Conservation (phyloP, 2,329 filamentous ascomycete species). For the Monilinia polystroma region DNA sequence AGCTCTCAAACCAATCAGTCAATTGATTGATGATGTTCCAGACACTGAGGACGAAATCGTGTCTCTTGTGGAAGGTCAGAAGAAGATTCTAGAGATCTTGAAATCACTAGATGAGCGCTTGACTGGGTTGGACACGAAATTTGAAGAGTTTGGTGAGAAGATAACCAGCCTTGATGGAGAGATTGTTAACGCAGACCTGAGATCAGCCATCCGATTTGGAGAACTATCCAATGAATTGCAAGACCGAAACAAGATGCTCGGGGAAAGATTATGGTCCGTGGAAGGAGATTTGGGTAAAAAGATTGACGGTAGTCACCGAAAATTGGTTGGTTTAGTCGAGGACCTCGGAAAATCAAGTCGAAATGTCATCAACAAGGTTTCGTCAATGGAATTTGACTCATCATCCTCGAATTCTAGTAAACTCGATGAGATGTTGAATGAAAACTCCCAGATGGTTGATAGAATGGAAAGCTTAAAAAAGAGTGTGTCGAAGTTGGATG, state of each 20-base stretch:
- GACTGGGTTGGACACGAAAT: conserved; percentile 23
- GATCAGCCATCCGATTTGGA: conserved; percentile 32
- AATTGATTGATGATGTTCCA: conserved; percentile 26
- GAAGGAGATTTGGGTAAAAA: conserved; percentile 33
- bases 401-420: conserved; percentile 23
- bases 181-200: conserved; percentile 29
- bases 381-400: conserved; percentile 25
- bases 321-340: conserved; percentile 29
- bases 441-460: conserved; percentile 26
- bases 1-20: conserved; percentile 25
- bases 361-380: conserved; percentile 26
- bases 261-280: conserved; percentile 29
- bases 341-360: conserved; percentile 29
- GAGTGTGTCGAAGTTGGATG: conserved; percentile 27
- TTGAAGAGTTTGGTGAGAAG: conserved; percentile 28
- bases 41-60: conserved; percentile 28
- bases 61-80: conserved; percentile 24
- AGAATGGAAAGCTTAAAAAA: conserved; percentile 26
- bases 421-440: conserved; percentile 26
- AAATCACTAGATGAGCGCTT: conserved; percentile 26
- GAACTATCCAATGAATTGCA: conserved; percentile 34
- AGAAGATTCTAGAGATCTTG: conserved; percentile 24
- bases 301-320: conserved; percentile 30
- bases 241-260: conserved; percentile 31
- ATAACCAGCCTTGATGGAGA: conserved; percentile 27